A percentile compares a stretch with the other conserved stretches of the same genome.
Conservation (phyloP, 2,329 filamentous ascomycete genomes). For the Colletotrichum siamense region DNA sequence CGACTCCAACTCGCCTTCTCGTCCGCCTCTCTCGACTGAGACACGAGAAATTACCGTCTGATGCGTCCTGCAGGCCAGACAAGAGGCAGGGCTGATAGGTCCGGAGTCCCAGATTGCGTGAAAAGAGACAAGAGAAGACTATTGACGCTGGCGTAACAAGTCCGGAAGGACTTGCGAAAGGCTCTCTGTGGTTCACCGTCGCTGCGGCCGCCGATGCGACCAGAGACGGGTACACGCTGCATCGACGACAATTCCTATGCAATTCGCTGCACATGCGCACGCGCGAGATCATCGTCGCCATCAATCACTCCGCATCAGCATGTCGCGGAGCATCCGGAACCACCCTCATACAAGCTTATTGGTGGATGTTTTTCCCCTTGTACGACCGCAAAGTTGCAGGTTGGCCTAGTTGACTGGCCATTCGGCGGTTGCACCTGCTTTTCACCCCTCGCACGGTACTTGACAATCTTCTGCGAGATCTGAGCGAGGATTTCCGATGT, state of each 20-base stretch:
- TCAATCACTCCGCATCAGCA: not conserved
- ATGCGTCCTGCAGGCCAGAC: not conserved
- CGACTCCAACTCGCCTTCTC: not conserved
- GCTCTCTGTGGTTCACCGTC: not conserved
- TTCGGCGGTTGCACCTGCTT: not conserved
- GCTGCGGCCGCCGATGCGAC: not conserved
- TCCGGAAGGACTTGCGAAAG: constrained; percentile 5
- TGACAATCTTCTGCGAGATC: not conserved
- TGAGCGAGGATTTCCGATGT: not conserved
- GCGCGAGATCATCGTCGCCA: not conserved
- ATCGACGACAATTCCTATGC: not conserved
- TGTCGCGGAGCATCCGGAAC: not conserved
- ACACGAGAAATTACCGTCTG: not conserved
- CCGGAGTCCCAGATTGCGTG: not conserved
- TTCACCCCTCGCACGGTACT: not conserved
- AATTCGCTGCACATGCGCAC: not conserved
- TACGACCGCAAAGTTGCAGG: not conserved
- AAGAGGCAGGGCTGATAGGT: not conserved
- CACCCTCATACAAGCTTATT: not conserved
- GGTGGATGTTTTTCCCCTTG: not conserved
- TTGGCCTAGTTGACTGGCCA: not conserved
- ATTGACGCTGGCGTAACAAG: not conserved
- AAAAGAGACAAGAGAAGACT: not conserved
- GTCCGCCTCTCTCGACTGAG: not conserved
- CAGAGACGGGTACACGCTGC: not conserved